These are phyloP conservation scores for Globisporangium emineosum DNA, from an alignment of 352 stramenopile genomes.

Conservation along the genomic window DNA sequence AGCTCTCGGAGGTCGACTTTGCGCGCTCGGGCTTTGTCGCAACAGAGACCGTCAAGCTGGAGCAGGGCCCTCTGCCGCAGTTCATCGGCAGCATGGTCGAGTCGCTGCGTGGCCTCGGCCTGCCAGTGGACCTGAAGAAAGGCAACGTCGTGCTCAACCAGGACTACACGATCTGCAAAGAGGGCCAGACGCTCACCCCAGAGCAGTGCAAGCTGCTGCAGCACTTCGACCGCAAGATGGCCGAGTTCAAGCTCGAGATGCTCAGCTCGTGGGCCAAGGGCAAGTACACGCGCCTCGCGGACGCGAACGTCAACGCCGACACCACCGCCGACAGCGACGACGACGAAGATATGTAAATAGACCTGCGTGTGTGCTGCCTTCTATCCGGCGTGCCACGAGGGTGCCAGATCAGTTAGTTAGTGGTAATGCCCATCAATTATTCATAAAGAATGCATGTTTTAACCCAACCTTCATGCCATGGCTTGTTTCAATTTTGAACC, in stretches of 20 bases:
- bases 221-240: slow-evolving; percentile 88
- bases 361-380: slow-evolving; percentile 5
- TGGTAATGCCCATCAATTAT: slow-evolving; percentile 13
- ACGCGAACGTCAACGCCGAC: slow-evolving; percentile 30
- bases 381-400: neutral
- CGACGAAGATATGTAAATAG: slow-evolving; percentile 30
- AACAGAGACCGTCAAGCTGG: slow-evolving; percentile 86
- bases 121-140: slow-evolving; percentile 97
- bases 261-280: slow-evolving; percentile 77
- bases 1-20: slow-evolving; percentile 91
- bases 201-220: slow-evolving; percentile 96
- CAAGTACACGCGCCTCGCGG: slow-evolving; percentile 69
- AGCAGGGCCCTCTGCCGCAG: slow-evolving; percentile 85
- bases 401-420: neutral
- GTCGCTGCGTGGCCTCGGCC: slow-evolving; percentile 93
- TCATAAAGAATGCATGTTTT: slow-evolving; percentile 21
- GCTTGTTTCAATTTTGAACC: slow-evolving; percentile 7
- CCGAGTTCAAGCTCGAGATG: slow-evolving; percentile 79
- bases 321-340: slow-evolving; percentile 24
- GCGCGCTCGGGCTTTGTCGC: slow-evolving; percentile 92
- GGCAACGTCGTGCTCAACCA: slow-evolving; percentile 90
- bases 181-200: slow-evolving; percentile 91
- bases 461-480: too few relatives aligned
- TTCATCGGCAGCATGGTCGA: slow-evolving; percentile 97
- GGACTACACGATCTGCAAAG: slow-evolving; percentile 93